Evolutionary conservation across 1,139 yeast species (phyloP).

Genomic region (Yamadazyma songkhlaensis): DNA sequence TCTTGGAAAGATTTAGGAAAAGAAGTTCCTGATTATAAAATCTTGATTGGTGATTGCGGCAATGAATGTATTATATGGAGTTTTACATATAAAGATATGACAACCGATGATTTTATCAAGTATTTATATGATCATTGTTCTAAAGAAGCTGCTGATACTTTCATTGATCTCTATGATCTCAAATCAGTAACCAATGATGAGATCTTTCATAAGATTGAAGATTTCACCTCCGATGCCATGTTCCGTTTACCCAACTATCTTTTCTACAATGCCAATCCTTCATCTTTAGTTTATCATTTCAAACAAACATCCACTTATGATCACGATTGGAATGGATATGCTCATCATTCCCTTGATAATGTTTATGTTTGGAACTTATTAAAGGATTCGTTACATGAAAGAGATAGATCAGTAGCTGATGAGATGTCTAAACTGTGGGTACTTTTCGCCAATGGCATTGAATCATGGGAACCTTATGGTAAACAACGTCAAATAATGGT

Average conservation of each 20-base stretch:
- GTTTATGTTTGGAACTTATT: conserved; percentile 14
- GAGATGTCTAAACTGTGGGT: conserved; percentile 9
- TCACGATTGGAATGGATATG: conserved; percentile 13
- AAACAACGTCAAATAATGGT: conserved; percentile 9
- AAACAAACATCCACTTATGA: conserved; percentile 11
- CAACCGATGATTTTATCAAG: conserved; percentile 5
- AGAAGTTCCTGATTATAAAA: conserved; percentile 4
- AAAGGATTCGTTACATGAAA: conserved; percentile 7
- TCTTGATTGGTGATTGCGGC: conserved; percentile 13
- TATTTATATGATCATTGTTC: conserved; percentile 2
- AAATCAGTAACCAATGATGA: conserved; percentile 2
- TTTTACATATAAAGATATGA: conserved; percentile 9
- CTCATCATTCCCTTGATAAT: conserved; percentile 17
- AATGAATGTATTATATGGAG: conserved; percentile 15
- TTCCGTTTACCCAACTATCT: conserved; percentile 9
- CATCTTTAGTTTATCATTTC: conserved; percentile 8
- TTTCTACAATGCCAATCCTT: conserved; percentile 7
- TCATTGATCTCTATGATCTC: conserved; percentile 6
- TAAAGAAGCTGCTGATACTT: conserved; percentile 3
- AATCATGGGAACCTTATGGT: conserved; percentile 8
- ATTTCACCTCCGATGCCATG: conserved; percentile 9
- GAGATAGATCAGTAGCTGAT: conserved; percentile 4
- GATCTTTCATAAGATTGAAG: conserved; percentile 5
- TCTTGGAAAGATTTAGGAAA: conserved; percentile 9
- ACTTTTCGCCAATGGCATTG: conserved; percentile 14